A percentile compares a stretch with the other conserved stretches of the same genome.
Conservation (phyloP, 2,329 filamentous ascomycete genomes). For the Monosporascus sp. region DNA sequence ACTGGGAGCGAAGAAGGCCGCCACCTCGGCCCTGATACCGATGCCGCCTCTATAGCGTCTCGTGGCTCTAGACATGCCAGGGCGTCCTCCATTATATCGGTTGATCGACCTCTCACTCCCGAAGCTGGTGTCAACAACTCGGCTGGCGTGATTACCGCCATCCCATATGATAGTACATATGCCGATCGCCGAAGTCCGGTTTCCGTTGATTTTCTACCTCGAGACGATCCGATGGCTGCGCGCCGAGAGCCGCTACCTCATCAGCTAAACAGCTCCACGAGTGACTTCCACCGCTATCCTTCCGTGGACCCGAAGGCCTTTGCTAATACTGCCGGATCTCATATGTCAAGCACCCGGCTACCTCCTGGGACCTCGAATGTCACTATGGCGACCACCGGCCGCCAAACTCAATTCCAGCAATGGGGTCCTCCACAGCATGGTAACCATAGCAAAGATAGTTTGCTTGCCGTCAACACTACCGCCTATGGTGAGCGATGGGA, state of each 20-base stretch:
- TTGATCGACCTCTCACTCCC: slow-evolving; percentile 62
- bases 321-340: slow-evolving; percentile 45
- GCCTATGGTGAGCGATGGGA: slow-evolving; percentile 59
- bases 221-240: slow-evolving; percentile 56
- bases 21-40: slow-evolving; percentile 53
- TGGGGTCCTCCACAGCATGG: slow-evolving; percentile 50
- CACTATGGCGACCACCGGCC: slow-evolving; percentile 67
- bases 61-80: slow-evolving; percentile 71
- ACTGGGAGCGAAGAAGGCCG: slow-evolving; percentile 55
- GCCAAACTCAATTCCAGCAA: slow-evolving; percentile 72
- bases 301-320: slow-evolving; percentile 55
- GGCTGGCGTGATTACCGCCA: slow-evolving; percentile 79
- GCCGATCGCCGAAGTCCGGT: slow-evolving; percentile 66
- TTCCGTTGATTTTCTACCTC: slow-evolving; percentile 67
- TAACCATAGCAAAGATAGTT: slow-evolving; percentile 46
- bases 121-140: slow-evolving; percentile 66
- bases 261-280: slow-evolving; percentile 71
- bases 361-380: slow-evolving; percentile 56
- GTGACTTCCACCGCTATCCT: slow-evolving; percentile 88
- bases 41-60: slow-evolving; percentile 58
- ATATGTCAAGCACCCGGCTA: slow-evolving; percentile 57
- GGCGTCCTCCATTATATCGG: slow-evolving; percentile 65
- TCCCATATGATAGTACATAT: slow-evolving; percentile 73
- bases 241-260: slow-evolving; percentile 74
- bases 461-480: slow-evolving; percentile 41